Conservation (phyloP, 139 green algal species). For the Diplosphaera chodatii region DNA sequence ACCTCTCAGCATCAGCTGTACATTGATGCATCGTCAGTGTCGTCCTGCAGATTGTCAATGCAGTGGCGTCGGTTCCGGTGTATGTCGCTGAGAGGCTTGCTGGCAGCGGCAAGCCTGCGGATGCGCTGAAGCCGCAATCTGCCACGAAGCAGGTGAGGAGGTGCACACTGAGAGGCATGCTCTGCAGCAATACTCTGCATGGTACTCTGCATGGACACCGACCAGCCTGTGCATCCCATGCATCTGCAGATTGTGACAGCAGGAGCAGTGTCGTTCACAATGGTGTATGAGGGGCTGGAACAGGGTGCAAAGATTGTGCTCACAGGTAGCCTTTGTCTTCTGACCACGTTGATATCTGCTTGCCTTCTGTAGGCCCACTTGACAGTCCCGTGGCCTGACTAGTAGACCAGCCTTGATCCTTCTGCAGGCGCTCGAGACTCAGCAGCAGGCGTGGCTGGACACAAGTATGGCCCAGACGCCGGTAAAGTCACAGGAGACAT, state of each 20-base stretch:
- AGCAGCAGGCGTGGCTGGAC: neutral
- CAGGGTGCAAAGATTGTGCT: neutral
- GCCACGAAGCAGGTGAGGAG: neutral
- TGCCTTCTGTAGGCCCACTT: too few species aligned
- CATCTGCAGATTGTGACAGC: neutral
- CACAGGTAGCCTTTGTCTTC: neutral
- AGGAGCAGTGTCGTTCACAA: neutral
- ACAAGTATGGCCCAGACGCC: neutral
- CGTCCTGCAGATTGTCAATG: neutral
- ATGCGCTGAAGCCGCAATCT: neutral
- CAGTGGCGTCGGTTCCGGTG: neutral
- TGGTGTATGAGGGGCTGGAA: neutral
- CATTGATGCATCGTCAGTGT: too few species aligned
- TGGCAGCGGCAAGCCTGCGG: neutral
- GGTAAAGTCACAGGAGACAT: neutral
- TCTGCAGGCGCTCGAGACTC: neutral
- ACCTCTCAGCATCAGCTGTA: too few species aligned
- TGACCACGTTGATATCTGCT: too few species aligned
- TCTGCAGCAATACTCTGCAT: too few species aligned
- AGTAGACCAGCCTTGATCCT: too few species aligned
- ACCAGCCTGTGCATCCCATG: too few species aligned
- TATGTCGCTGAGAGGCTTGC: neutral
- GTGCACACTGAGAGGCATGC: too few species aligned
- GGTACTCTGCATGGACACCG: too few species aligned
- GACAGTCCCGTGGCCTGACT: too few species aligned